phyloP scores from a whole-genome alignment of 148 eudicot species.

The Camellia lanceoleosa region DNA sequence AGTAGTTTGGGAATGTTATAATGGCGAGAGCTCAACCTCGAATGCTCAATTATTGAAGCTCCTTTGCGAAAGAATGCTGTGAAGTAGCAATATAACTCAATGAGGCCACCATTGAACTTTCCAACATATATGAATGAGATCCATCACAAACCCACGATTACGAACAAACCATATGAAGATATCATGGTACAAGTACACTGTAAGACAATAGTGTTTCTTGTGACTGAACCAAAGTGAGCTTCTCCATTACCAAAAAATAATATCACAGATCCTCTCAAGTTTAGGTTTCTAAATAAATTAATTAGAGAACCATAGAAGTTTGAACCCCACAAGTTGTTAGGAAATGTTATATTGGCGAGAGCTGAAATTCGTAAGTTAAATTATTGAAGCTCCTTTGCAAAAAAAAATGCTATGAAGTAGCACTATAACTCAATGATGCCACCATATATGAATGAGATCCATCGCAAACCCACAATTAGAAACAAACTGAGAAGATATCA shows the following conservation, averaged over 20 bases:
- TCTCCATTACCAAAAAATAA: conserved; percentile 34
- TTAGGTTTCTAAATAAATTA: conserved; percentile 15
- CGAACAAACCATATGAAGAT: conserved; percentile 21
- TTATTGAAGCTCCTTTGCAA: conserved; percentile 36
- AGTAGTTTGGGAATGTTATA: conserved; percentile 26
- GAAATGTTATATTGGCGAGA: conserved; percentile 24
- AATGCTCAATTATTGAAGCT: conserved; percentile 31
- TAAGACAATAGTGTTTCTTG: conserved; percentile 21
- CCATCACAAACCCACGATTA: conserved; percentile 23
- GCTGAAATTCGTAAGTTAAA: conserved; percentile 23
- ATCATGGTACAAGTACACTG: conserved; percentile 21
- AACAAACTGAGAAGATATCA: conserved; percentile 24
- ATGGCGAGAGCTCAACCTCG: conserved; percentile 23
- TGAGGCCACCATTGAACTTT: conserved; percentile 31
- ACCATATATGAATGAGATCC: conserved; percentile 27
- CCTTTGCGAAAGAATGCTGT: conserved; percentile 29
- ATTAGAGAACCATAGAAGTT: conserved; percentile 2
- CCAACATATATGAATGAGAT: conserved; percentile 25
- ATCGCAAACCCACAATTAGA: conserved; percentile 21
- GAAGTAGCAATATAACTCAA: conserved; percentile 22
- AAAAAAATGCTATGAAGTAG: conserved; percentile 18
- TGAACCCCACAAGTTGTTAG: conserved; percentile 26
- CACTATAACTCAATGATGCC: conserved; percentile 17
- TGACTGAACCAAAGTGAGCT: conserved; percentile 28
- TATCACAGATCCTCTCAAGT: conserved; percentile 27